Evolutionary conservation across 306 rosid genomes (phyloP), one percentile per base, ranked within the genome.

Genomic region (Ziziphus jujuba): DNA sequence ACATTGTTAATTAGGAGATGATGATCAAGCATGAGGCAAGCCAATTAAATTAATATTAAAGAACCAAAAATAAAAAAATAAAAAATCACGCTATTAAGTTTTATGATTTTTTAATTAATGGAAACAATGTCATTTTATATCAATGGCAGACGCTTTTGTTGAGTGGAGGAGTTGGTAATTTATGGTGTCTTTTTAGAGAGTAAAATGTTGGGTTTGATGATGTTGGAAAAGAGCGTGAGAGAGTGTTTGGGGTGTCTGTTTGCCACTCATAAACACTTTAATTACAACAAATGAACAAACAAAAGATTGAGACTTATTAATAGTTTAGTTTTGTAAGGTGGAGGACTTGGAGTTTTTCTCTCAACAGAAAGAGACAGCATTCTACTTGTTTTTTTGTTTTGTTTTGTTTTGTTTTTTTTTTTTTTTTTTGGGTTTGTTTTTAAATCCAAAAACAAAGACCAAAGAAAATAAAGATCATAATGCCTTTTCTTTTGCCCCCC

Each of bases 131-230:
- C 56, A 33, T 63, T 63, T 63, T 69, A 24, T 31, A 28, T 24
- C 21, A 36, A n/a, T 17, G n/a, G 9, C 24, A 31, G 40, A 56
- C 62, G 35, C 33, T 56, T 48, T 63, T 57, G 58, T 50, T 38
- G 64, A 64, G 64, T 64, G 76, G 68, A 45, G 54, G 45, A 65
- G 55, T 68, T 58, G 21, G 44, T 63, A 23, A 53, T 33, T 50
- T 13, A 28, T 45, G 34, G 14, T 5, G 44, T 7, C 5, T 17
- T 50, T 19, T 25, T 13, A 1, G 6, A 47, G 36, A 23, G 49
- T 52, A 45, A 59, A 68, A 75, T 59, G 64, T 20, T 40, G 60
- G 63, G 23, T 25, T 28, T 21, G 22, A 20, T 54, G 63, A 54
- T 25, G 56, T 7, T 56, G 33, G 33, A 2, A 28, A 36, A 36